Conservation (phyloP, 306 rosid species). For the Gynostemma pentaphyllum region DNA sequence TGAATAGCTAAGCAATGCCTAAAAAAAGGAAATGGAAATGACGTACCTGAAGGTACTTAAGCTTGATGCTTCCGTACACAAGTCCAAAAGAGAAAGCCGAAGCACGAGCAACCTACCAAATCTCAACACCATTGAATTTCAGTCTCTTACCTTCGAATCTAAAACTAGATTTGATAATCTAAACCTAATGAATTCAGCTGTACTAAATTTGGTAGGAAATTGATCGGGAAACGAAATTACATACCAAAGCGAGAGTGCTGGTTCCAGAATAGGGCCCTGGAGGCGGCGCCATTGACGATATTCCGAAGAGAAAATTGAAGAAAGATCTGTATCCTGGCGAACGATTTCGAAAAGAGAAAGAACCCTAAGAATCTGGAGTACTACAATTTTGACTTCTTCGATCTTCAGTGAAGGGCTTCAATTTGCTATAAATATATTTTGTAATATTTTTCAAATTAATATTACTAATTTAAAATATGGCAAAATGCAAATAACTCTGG, state of each 20-base stretch:
- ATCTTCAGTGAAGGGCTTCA: neutral
- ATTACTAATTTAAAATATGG: no score
- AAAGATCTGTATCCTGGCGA: neutral
- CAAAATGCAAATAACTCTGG: no score
- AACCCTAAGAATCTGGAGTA: neutral
- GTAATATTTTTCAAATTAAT: no score
- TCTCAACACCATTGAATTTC: conserved; percentile 3
- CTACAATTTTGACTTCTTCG: neutral
- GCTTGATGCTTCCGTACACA: conserved; percentile 79
- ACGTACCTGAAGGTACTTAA: conserved; percentile 63
- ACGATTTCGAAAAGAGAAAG: neutral
- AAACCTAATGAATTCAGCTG: neutral
- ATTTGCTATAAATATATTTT: no score
- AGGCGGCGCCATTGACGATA: conserved; percentile 56
- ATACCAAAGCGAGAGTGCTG: conserved; percentile 86
- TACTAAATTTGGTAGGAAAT: neutral
- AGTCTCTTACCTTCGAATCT: neutral
- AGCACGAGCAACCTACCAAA: conserved; percentile 71
- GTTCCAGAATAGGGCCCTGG: conserved; percentile 88
- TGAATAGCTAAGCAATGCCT: neutral
- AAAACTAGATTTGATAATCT: neutral
- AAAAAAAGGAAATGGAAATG: neutral
- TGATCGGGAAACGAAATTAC: neutral
- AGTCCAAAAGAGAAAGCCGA: conserved; percentile 78
- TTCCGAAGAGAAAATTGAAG: neutral